These are phyloP conservation scores for Coprinellus aureogranulatus DNA, from an alignment of 768 basidiomycete genomes.

Conservation along the genomic window DNA sequence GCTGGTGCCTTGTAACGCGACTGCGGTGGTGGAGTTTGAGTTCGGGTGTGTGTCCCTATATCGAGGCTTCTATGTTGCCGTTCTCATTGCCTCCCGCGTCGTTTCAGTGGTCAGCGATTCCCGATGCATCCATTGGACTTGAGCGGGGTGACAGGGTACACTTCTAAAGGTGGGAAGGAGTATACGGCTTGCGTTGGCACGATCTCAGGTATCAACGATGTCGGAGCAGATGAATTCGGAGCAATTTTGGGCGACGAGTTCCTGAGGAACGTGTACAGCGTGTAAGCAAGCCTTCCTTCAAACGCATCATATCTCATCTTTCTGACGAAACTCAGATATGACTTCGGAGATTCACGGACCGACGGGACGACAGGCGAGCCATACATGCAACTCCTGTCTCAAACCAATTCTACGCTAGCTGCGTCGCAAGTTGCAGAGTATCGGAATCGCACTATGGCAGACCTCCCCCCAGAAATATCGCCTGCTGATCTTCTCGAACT, in stretches of 20 bases:
- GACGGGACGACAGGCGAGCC: neutral
- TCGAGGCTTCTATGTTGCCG: neutral
- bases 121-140: conserved; percentile 47
- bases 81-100: neutral
- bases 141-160: conserved; percentile 26
- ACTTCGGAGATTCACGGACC: conserved; percentile 7
- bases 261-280: conserved; percentile 10
- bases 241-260: conserved; percentile 8
- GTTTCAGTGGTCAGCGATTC: conserved; percentile 30
- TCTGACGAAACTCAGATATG: neutral
- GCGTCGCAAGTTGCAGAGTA: neutral
- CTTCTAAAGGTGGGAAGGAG: conserved; percentile 23
- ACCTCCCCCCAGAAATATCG: neutral
- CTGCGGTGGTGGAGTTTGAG: conserved; percentile 31
- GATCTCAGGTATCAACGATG: conserved; percentile 29
- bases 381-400: conserved; percentile 9
- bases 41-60: conserved; percentile 35
- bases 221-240: conserved; percentile 21
- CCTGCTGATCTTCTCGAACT: conserved; percentile 2
- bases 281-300: conserved; percentile 2
- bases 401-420: conserved; percentile 1
- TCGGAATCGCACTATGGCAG: conserved; percentile 3
- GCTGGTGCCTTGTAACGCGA: conserved; percentile 38
- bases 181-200: conserved; percentile 37
- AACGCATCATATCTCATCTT: neutral